Evolutionary conservation across 352 stramenopile genomes (phyloP).

Genomic region (Pythium aristosporum): DNA sequence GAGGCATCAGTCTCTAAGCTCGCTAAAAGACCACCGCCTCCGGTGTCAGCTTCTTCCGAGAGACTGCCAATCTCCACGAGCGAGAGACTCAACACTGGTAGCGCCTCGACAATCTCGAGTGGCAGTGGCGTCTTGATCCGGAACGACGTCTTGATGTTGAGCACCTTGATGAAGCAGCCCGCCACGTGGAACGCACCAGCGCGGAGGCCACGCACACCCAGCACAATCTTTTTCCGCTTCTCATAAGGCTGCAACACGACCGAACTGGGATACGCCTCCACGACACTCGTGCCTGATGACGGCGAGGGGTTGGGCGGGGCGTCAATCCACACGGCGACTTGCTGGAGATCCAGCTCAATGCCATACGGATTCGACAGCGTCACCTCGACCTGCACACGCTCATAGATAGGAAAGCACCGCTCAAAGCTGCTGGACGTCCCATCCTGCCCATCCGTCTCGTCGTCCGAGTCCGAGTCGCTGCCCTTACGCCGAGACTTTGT

Average conservation of each 20-base stretch:
- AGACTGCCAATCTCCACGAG: constrained; percentile 45
- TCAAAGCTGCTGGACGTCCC: constrained; percentile 31
- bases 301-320: background rate
- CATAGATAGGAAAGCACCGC: constrained; percentile 47
- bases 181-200: constrained; percentile 42
- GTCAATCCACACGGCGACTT: constrained; percentile 54
- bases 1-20: background rate
- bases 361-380: constrained; percentile 66
- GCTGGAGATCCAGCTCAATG: constrained; percentile 59
- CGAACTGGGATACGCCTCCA: constrained; percentile 64
- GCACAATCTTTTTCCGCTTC: constrained; percentile 40
- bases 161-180: constrained; percentile 60
- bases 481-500: background rate
- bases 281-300: background rate
- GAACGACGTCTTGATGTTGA: constrained; percentile 67
- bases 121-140: constrained; percentile 25
- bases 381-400: constrained; percentile 59
- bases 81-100: constrained; percentile 49
- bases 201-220: constrained; percentile 47
- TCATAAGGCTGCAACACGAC: constrained; percentile 56
- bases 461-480: constrained; percentile 7
- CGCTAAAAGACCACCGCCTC: background rate
- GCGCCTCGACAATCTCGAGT: constrained; percentile 43
- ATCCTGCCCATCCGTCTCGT: constrained; percentile 18
- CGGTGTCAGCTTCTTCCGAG: constrained; percentile 5